Evolutionary conservation across 2,329 filamentous ascomycete species (phyloP).

Genomic region (Onygenales sp.): DNA sequence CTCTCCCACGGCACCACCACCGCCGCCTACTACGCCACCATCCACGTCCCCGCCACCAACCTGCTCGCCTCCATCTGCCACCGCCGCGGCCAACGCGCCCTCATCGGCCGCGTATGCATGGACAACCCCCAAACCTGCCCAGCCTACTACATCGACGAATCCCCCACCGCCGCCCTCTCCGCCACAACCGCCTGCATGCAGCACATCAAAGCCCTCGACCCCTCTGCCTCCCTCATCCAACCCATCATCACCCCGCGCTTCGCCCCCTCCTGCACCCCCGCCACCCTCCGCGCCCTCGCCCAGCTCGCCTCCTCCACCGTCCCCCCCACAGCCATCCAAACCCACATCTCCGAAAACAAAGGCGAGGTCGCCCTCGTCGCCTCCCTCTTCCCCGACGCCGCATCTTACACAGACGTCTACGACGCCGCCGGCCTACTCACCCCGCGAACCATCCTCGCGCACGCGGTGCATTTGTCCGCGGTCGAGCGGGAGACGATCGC

Average conservation of each 20-base stretch:
- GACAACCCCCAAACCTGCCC: conserved; percentile 59
- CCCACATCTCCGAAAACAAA: conserved; percentile 79
- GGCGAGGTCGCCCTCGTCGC: conserved; percentile 63
- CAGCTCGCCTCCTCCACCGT: conserved; percentile 51
- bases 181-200: conserved; percentile 52
- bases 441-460: conserved; percentile 68
- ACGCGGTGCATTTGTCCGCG: conserved; percentile 66
- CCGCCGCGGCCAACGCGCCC: conserved; percentile 71
- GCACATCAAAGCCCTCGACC: conserved; percentile 60
- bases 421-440: conserved; percentile 62
- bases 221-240: conserved; percentile 50
- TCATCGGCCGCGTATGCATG: conserved; percentile 95
- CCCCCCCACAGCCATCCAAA: conserved; percentile 61
- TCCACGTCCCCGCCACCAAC: conserved; percentile 81
- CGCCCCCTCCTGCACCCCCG: conserved; percentile 45
- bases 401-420: conserved; percentile 69
- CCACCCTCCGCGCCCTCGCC: conserved; percentile 55
- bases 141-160: conserved; percentile 68
- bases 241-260: conserved; percentile 71
- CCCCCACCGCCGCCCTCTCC: conserved; percentile 46
- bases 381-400: conserved; percentile 55
- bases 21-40: conserved; percentile 88
- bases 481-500: conserved; percentile 59
- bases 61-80: conserved; percentile 77
- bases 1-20: conserved; percentile 87